Conservation (phyloP, 768 basidiomycete genomes). For the Mycena maculata region DNA sequence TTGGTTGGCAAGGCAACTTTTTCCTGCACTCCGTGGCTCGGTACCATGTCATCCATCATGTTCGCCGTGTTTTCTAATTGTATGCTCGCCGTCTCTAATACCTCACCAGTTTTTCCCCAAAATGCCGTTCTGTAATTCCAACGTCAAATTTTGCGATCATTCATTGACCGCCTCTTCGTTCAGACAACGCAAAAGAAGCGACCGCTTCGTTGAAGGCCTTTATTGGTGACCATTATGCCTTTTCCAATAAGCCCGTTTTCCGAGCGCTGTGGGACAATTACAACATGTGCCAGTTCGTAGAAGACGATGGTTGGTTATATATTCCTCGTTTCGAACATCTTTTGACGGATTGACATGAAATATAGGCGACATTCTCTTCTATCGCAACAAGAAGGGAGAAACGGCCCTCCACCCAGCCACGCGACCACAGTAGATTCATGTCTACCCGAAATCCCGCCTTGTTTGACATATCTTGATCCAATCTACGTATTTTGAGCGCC, state of each 20-base stretch:
- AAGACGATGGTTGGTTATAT: slow-evolving; percentile 43
- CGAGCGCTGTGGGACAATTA: slow-evolving; percentile 47
- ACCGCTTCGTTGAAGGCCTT: slow-evolving; percentile 43
- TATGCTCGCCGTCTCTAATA: neutral
- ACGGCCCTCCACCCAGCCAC: neutral
- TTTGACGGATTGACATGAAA: neutral
- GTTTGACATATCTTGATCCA: no score
- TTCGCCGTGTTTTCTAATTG: slow-evolving; percentile 38
- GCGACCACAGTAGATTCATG: no score
- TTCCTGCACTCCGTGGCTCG: slow-evolving; percentile 68
- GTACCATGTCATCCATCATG: slow-evolving; percentile 73
- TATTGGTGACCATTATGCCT: slow-evolving; percentile 45
- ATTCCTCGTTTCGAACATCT: neutral
- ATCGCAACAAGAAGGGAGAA: slow-evolving; percentile 25
- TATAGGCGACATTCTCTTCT: slow-evolving; percentile 26
- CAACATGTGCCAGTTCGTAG: slow-evolving; percentile 49
- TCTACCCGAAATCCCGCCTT: no score
- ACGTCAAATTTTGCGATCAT: no score
- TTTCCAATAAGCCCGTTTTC: slow-evolving; percentile 43
- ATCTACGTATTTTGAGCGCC: no score
- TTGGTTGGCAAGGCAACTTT: slow-evolving; percentile 63
- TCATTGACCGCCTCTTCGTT: neutral
- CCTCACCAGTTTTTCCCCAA: slow-evolving; percentile 66
- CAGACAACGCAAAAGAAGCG: slow-evolving; percentile 43
- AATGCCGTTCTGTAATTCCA: slow-evolving; percentile 59